Evolutionary conservation across 306 rosid genomes (phyloP).

Genomic region (Alnus rubra): DNA sequence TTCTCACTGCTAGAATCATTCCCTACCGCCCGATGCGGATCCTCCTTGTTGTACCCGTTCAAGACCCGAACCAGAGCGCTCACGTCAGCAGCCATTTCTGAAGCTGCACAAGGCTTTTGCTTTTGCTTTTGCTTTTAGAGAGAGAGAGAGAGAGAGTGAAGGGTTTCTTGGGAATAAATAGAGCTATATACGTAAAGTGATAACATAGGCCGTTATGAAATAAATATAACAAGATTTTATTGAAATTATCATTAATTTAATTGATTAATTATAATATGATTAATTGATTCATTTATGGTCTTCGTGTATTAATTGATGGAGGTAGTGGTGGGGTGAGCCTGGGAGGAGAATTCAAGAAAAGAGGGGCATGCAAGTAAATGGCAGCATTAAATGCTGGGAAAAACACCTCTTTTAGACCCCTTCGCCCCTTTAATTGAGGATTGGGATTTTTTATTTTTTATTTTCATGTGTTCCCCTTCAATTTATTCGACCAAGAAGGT

Average conservation of each 20-base stretch:
- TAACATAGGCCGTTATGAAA: slow-evolving; percentile 9
- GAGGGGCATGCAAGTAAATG: slow-evolving; percentile 60
- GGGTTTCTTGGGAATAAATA: neutral
- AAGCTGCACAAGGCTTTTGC: neutral
- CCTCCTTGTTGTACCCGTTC: slow-evolving; percentile 58
- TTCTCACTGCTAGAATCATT: slow-evolving; percentile 60
- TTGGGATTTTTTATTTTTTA: neutral
- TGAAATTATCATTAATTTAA: slow-evolving; percentile 27
- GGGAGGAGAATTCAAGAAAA: slow-evolving; percentile 64
- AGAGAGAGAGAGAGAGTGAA: slow-evolving; percentile 15
- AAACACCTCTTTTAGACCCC: neutral
- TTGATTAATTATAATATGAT: slow-evolving; percentile 34
- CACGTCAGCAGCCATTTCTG: slow-evolving; percentile 83
- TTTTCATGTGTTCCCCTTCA: too few relatives aligned
- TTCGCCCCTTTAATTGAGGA: neutral
- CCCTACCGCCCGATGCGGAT: slow-evolving; percentile 64
- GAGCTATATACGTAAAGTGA: neutral
- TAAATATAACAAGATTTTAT: neutral
- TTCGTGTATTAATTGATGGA: slow-evolving; percentile 50
- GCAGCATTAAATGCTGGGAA: slow-evolving; percentile 56
- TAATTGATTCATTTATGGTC: slow-evolving; percentile 54
- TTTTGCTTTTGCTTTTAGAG: neutral
- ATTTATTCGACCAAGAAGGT: neutral
- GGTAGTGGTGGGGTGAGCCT: slow-evolving; percentile 44
- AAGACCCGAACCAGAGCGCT: slow-evolving; percentile 69